Evolutionary conservation across 176 grass and related monocot species (phyloP).

Genomic region (Cenchrus americanus): DNA sequence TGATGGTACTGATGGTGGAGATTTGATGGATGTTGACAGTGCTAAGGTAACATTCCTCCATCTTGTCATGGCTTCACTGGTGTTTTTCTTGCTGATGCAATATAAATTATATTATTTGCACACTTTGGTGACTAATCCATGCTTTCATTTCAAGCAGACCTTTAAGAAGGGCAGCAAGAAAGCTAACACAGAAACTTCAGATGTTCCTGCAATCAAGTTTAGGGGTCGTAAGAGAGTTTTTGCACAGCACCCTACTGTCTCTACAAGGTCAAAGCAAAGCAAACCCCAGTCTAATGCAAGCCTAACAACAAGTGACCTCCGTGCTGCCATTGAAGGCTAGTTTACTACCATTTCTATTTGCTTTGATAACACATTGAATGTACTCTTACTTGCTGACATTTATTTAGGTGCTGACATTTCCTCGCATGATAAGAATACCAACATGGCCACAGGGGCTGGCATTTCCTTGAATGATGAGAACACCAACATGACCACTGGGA

Average conservation of each 20-base stretch:
- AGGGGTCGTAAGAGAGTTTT: neutral
- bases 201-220: neutral
- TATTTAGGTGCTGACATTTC: neutral
- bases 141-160: no score
- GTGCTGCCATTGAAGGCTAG: neutral
- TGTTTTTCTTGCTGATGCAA: no score
- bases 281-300: neutral
- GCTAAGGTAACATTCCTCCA: no score
- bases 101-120: no score
- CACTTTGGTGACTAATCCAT: no score
- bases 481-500: neutral
- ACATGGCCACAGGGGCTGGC: no score
- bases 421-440: no score
- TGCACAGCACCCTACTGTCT: neutral
- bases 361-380: neutral
- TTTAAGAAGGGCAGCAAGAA: neutral
- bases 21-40: no score
- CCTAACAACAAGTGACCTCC: neutral
- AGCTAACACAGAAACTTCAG: neutral
- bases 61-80: no score
- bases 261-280: slow-evolving; percentile 19
- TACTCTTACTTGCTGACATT: neutral
- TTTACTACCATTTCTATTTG: neutral
- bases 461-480: neutral
- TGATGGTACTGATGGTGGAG: no score